Percentiles rank a stretch among this genome's conserved stretches.
Evolutionary conservation across 2,329 filamentous ascomycete species (phyloP).

Genomic region (Cytospora schulzeri): DNA sequence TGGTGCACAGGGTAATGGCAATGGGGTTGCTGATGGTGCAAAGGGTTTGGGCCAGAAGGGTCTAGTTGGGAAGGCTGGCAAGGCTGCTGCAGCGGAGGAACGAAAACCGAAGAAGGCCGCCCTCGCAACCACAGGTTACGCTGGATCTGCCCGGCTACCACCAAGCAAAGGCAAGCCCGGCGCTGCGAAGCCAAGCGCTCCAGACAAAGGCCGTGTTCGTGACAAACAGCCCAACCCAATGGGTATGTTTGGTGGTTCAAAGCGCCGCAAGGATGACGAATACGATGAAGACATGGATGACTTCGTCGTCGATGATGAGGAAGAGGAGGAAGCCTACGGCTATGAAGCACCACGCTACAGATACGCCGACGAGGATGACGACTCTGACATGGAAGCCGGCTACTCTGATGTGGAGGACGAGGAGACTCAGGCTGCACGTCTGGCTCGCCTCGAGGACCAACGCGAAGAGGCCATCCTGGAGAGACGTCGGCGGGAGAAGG

Average conservation of each 20-base stretch:
- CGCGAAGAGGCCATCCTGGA: conserved; percentile 65
- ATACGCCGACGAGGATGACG: conserved; percentile 64
- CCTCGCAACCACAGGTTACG: conserved; percentile 64
- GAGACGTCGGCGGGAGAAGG: conserved; percentile 63
- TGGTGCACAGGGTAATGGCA: conserved; percentile 24
- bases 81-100: conserved; percentile 42
- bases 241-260: conserved; percentile 35
- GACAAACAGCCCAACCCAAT: conserved; percentile 33
- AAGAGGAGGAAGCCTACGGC: conserved; percentile 48
- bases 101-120: conserved; percentile 66
- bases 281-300: conserved; percentile 63
- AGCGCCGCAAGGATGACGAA: conserved; percentile 54
- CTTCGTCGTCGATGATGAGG: conserved; percentile 64
- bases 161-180: conserved; percentile 39
- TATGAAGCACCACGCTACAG: conserved; percentile 38
- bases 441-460: conserved; percentile 69
- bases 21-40: conserved; percentile 13
- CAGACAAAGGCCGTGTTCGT: conserved; percentile 28
- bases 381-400: conserved; percentile 79
- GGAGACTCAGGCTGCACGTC: conserved; percentile 62
- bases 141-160: conserved; percentile 64
- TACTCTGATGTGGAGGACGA: conserved; percentile 73
- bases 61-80: conserved; percentile 28
- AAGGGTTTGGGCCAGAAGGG: conserved; percentile 17
- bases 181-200: conserved; percentile 35